Base-by-base conservation (phyloP, 2,329 filamentous ascomycete genomes). In the Colletotrichum aenigma region DNA sequence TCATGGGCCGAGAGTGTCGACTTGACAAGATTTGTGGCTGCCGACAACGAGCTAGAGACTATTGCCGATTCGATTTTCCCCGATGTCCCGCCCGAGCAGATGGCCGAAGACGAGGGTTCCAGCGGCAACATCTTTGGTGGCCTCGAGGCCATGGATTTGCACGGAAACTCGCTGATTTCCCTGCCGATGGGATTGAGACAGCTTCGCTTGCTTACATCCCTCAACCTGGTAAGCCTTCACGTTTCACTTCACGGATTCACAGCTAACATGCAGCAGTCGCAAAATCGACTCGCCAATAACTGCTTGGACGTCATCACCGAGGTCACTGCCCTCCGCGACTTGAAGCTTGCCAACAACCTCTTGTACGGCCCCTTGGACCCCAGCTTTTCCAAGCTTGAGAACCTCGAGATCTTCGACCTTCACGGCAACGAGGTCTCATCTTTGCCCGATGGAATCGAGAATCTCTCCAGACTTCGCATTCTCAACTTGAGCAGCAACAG, bases 1-100 rank as follows among this genome's bases (percentile, higher is more conserved):
- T 92, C 93, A 38, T 98, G 97, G 97, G 96, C 96, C 3, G 96
- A 98, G 83, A 94, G 94, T 75, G 95, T 98, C 13, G 96, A 98
- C 81, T 86, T 98, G 61, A 94, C 93, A 1, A 92, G 94, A 76
- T 92, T 98, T 66, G 91, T 97, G 78, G 96, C 94, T 7, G 96
- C 96, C 10, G 96, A 98, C 81, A 98, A 99, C 81, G 95, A 98
- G 80, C 84, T 99, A 64, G 92, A 95, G 80, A 87, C 88, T 36
- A 88, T 98, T 38, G 90, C 92, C 4, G 94, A 97, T 21, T 86
- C 88, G 3, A 87, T 96, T 21, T 98, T 98, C 79, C 96, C 96
- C 1, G 96, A 98, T 79, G 84, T 89, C 24, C 87, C 88, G 43
- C 88, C 90, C 1, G 86, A 88, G 12, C 87, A 90, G 21, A 83